Evolutionary conservation across 2,329 filamentous ascomycete species (phyloP).

Genomic region (Cladosporium oxysporum): DNA sequence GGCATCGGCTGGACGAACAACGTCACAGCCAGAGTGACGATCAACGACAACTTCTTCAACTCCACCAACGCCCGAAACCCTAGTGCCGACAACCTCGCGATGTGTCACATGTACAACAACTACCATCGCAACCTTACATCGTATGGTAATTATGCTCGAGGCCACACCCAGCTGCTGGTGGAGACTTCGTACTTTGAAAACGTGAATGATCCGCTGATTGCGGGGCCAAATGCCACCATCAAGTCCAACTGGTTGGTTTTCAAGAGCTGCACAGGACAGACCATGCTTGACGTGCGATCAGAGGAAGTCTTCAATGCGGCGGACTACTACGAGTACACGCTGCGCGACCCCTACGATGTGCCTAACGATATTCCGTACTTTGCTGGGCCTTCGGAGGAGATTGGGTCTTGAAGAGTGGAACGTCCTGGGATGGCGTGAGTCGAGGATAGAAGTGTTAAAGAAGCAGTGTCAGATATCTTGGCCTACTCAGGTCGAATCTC

Average conservation of each 20-base stretch:
- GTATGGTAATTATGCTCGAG: slow-evolving; percentile 31
- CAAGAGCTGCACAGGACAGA: slow-evolving; percentile 26
- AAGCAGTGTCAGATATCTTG: too few species aligned
- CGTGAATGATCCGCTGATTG: slow-evolving; percentile 27
- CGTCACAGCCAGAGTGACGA: slow-evolving; percentile 28
- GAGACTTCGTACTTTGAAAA: slow-evolving; percentile 31
- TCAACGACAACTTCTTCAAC: slow-evolving; percentile 32
- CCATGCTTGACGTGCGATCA: slow-evolving; percentile 25
- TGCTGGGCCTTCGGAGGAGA: slow-evolving; percentile 13
- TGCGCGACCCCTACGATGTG: slow-evolving; percentile 24
- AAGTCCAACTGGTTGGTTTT: slow-evolving; percentile 26
- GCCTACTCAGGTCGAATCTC: too few species aligned
- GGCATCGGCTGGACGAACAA: slow-evolving; percentile 32
- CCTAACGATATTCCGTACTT: slow-evolving; percentile 15
- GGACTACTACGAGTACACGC: slow-evolving; percentile 27
- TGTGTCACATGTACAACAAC: slow-evolving; percentile 29
- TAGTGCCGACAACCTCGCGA: slow-evolving; percentile 29
- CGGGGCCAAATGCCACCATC: slow-evolving; percentile 25
- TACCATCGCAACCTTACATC: slow-evolving; percentile 30
- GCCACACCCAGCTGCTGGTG: slow-evolving; percentile 27
- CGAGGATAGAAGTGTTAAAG: too few species aligned
- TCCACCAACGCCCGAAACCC: slow-evolving; percentile 28
- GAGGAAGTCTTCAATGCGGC: slow-evolving; percentile 25
- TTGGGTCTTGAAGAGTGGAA: not conserved
- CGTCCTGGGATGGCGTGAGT: not conserved